phyloP scores from a whole-genome alignment of 768 basidiomycete genomes.

The Psilocybe subaeruginosa region DNA sequence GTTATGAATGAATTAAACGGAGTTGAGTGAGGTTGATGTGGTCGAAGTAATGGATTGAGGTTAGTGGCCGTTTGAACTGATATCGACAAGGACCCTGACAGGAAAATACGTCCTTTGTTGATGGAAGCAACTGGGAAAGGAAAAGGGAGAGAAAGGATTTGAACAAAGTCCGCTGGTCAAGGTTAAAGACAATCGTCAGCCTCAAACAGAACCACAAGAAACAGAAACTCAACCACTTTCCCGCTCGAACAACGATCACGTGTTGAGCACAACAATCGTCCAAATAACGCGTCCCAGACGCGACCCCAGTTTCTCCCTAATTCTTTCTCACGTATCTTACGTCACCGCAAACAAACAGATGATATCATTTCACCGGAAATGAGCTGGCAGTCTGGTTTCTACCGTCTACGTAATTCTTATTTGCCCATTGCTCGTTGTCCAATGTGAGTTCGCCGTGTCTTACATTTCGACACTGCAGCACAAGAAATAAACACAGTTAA shows the following conservation, averaged over 20 bases:
- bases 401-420: too few species aligned
- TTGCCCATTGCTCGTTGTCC: too few species aligned
- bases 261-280: constrained; percentile 31
- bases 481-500: too few species aligned
- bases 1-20: constrained; percentile 24
- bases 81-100: constrained; percentile 26
- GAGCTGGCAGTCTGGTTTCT: background rate
- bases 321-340: constrained; percentile 5
- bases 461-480: too few species aligned
- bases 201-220: constrained; percentile 32
- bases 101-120: constrained; percentile 21
- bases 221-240: constrained; percentile 24
- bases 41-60: constrained; percentile 7
- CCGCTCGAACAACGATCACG: constrained; percentile 35
- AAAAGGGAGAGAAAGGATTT: constrained; percentile 29
- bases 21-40: constrained; percentile 1
- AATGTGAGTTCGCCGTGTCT: too few species aligned
- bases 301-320: constrained; percentile 22
- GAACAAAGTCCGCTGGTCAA: constrained; percentile 28
- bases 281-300: constrained; percentile 41
- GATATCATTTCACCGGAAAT: background rate
- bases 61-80: constrained; percentile 8
- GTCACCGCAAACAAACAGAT: background rate
- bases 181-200: constrained; percentile 37
- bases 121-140: constrained; percentile 29